A percentile compares a stretch with the other conserved stretches of the same genome.
Conservation (phyloP, 768 basidiomycete species). For the Hericium erinaceus region DNA sequence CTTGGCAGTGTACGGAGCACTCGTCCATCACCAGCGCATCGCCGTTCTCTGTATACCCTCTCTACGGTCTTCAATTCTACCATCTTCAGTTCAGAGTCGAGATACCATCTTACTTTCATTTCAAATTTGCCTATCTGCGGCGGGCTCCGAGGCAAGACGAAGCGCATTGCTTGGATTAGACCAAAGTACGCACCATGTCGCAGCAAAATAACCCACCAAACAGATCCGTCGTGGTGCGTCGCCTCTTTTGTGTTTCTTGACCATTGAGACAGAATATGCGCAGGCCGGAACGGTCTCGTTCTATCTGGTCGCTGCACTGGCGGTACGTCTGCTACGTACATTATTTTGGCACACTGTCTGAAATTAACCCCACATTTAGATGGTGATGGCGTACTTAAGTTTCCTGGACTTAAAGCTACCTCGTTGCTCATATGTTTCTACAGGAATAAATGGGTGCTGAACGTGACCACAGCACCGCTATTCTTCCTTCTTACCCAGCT, state of each 20-base stretch:
- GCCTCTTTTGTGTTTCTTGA: not conserved
- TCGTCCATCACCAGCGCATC: not conserved
- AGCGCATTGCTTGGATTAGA: too few relatives aligned
- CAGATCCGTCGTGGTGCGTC: not conserved
- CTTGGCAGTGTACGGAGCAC: too few relatives aligned
- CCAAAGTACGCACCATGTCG: not conserved
- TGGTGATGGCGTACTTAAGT: constrained; percentile 75
- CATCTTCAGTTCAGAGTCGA: not conserved
- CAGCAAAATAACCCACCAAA: not conserved
- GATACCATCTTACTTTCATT: too few relatives aligned
- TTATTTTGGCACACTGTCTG: not conserved
- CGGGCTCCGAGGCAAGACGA: too few relatives aligned
- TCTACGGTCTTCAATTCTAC: not conserved
- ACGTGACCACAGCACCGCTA: constrained; percentile 61
- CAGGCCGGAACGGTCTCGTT: constrained; percentile 72
- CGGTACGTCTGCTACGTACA: constrained; percentile 39
- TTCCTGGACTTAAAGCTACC: not conserved
- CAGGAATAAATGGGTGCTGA: constrained; percentile 91
- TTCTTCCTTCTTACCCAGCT: constrained; percentile 85
- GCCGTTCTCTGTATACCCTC: not conserved
- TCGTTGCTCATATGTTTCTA: constrained; percentile 8
- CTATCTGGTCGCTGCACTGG: constrained; percentile 82
- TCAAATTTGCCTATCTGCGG: too few relatives aligned
- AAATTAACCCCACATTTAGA: constrained; percentile 33
- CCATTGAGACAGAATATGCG: not conserved